Evolutionary conservation across 1,139 yeast genomes (phyloP).

Genomic region (Meyerozyma elateridarum): DNA sequence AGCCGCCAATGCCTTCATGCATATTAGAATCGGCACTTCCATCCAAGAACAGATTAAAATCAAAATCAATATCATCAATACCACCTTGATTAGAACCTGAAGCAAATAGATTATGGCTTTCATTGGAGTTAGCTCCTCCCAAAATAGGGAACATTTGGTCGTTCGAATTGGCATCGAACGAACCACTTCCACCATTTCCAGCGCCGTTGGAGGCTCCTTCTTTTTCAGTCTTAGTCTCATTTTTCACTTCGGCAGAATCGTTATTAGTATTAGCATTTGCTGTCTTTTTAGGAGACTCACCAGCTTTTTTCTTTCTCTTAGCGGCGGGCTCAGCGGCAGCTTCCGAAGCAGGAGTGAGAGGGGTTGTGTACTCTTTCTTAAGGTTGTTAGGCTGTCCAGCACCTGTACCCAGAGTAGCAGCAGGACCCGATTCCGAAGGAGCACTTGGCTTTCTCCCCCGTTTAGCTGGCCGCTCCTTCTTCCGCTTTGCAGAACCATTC

Average conservation of each 20-base stretch:
- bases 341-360: constrained; percentile 43
- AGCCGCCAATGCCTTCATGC: constrained; percentile 39
- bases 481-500: constrained; percentile 21
- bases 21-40: constrained; percentile 31
- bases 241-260: not conserved
- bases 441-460: constrained; percentile 34
- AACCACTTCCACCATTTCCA: not conserved
- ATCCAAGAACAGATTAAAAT: constrained; percentile 48
- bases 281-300: constrained; percentile 10
- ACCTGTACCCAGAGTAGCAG: constrained; percentile 11
- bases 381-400: constrained; percentile 9
- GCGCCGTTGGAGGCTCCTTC: constrained; percentile 2
- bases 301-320: constrained; percentile 8
- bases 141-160: constrained; percentile 4
- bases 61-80: constrained; percentile 47
- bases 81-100: constrained; percentile 4
- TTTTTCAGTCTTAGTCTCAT: not conserved
- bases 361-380: constrained; percentile 35
- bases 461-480: constrained; percentile 27
- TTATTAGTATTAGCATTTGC: constrained; percentile 5
- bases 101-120: constrained; percentile 2
- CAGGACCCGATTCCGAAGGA: constrained; percentile 11
- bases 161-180: not conserved
- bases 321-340: constrained; percentile 19
- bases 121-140: constrained; percentile 1